Evolutionary conservation across 306 rosid species (phyloP).

Genomic region (Gastrolobium villosum): DNA sequence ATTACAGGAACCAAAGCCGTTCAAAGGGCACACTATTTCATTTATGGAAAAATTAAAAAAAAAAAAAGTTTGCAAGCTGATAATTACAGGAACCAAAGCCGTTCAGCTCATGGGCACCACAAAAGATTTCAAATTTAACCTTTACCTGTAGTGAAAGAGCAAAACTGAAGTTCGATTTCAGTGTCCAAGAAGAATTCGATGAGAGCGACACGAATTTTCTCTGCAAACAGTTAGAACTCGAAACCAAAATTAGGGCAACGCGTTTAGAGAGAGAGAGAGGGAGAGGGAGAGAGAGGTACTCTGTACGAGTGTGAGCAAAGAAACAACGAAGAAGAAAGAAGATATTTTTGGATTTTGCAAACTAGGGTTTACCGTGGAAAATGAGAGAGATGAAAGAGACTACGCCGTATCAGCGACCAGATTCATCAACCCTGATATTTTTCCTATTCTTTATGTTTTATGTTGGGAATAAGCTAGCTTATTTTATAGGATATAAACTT

Average conservation of each 20-base stretch:
- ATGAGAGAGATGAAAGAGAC: constrained; percentile 19
- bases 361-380: constrained; percentile 52
- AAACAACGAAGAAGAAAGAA: not conserved
- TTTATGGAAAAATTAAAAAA: not conserved
- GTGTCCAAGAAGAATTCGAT: constrained; percentile 25
- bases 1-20: not conserved
- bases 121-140: constrained; percentile 29
- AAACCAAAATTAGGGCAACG: constrained; percentile 25
- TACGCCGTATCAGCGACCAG: constrained; percentile 38
- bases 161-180: constrained; percentile 38
- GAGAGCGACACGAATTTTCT: constrained; percentile 17
- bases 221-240: constrained; percentile 29
- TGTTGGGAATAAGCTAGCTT: too few relatives aligned
- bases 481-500: too few relatives aligned
- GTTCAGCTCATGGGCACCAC: constrained; percentile 19
- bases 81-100: constrained; percentile 17
- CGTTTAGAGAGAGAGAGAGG: constrained; percentile 12
- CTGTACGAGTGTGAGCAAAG: not conserved
- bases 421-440: constrained; percentile 41
- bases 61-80: constrained; percentile 14
- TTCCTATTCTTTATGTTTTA: not conserved
- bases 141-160: constrained; percentile 37
- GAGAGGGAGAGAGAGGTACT: constrained; percentile 11
- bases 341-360: constrained; percentile 32
- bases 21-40: not conserved